A percentile compares a stretch with the other conserved stretches of the same genome.
phyloP scores from a whole-genome alignment of 2,329 filamentous ascomycete species.

The Corynespora cassiicola region DNA sequence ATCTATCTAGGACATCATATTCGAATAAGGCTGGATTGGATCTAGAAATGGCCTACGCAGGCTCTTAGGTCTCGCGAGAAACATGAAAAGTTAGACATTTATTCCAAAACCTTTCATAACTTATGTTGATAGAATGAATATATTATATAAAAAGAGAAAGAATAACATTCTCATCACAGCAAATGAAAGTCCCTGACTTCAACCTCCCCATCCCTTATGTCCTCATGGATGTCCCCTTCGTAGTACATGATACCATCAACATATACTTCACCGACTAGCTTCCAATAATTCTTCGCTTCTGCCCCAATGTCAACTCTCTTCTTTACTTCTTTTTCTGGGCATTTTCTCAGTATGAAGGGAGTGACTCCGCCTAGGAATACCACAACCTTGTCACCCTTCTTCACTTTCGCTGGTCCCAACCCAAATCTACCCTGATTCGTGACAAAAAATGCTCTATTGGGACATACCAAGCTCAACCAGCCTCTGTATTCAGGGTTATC shows the following conservation, averaged over 20 bases:
- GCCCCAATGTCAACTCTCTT: neutral
- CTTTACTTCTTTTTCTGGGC: neutral
- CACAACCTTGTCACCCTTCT: constrained; percentile 5
- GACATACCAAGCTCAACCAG: constrained; percentile 3
- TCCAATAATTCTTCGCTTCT: neutral
- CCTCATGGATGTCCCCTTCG: constrained; percentile 7
- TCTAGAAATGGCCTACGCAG: too few relatives aligned
- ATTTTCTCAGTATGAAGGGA: constrained; percentile 8
- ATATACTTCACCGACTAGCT: constrained; percentile 15
- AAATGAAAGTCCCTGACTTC: too few relatives aligned
- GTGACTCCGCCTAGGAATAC: constrained; percentile 11
- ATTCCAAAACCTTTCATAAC: too few relatives aligned
- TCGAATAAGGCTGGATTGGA: too few relatives aligned
- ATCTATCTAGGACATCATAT: too few relatives aligned
- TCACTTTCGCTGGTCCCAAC: constrained; percentile 9
- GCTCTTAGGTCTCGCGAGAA: too few relatives aligned
- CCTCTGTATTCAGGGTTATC: neutral
- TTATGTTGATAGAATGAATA: too few relatives aligned
- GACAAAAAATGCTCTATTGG: constrained; percentile 9
- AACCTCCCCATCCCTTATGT: too few relatives aligned
- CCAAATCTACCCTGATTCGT: constrained; percentile 7
- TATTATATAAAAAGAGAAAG: too few relatives aligned
- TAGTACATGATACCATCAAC: constrained; percentile 13
- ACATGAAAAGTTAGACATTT: too few relatives aligned
- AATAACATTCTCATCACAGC: too few relatives aligned